Base-by-base conservation (phyloP, 495 filamentous ascomycete genomes). In the Sphaerosporella brunnea region DNA sequence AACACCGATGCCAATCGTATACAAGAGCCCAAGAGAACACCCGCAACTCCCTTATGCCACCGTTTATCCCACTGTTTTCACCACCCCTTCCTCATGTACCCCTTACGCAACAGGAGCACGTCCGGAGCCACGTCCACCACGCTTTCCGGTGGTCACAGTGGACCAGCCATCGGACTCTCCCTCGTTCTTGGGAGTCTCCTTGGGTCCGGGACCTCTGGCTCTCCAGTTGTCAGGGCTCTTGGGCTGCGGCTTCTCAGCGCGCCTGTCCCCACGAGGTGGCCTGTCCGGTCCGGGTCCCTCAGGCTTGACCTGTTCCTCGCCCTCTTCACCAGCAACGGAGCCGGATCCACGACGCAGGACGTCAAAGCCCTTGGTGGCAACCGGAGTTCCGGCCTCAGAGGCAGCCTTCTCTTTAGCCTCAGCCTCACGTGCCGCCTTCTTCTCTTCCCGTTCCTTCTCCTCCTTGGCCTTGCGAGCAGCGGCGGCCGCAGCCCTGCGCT, bases 381-480 rank as follows among this genome's bases (percentile, higher is more conserved):
- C 32, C 48, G 20, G 52, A 52, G 18, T 52, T 43, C 37, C 48
- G 21, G 45, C 56, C 48, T 68, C 70, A 11, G 15, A 23, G n/a
- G 60, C 60, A n/a, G n/a, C n/a, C n/a, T n/a, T n/a, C n/a, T n/a
- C n/a, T 50, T 74, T 71, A 23, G 74, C 69, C 0, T 75, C 73
- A 20, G 69, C 64, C 25, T 74, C 35, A 28, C 36, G 50, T 21
- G 43, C 43, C 4, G 47, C 48, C 28, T 52, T 60, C 34, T 53
- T 60, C 41, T 61, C 58, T 43, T 79, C 79, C 61, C 78, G 80
- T 18, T 74, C 77, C 65, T 88, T 92, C 37, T 93, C 84, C 2
- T 94, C 88, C 0, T 76, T 75, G 45, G 94, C 88, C 63, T 80
- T 82, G 73, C 85, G 93, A 55, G 82, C 78, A 51, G 77, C 78